Percentiles rank a stretch among this genome's conserved stretches.
Conservation (phyloP, 1,284 basidiomycete species). For the Ganoderma lucidum region DNA sequence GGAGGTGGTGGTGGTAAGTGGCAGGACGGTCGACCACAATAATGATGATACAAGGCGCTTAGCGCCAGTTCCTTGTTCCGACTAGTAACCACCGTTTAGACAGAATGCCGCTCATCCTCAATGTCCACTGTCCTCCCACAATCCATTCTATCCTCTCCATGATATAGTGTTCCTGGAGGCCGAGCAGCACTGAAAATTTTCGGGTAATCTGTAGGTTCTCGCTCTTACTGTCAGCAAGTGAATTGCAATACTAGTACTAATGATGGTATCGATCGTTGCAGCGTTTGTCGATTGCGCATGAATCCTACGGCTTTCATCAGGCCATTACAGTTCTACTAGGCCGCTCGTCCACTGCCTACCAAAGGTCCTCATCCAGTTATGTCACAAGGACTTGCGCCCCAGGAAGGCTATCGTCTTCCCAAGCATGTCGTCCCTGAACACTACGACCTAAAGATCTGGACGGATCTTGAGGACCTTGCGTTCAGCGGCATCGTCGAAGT, state of each 20-base stretch:
- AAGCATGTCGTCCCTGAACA: slow-evolving; percentile 75
- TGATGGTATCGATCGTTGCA: slow-evolving; percentile 5
- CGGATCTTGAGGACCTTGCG: slow-evolving; percentile 76
- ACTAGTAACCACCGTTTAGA: no score
- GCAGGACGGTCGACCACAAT: not conserved
- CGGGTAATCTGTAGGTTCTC: not conserved
- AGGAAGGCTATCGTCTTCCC: slow-evolving; percentile 75
- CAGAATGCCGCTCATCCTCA: no score
- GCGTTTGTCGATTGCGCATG: not conserved
- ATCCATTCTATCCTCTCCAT: no score
- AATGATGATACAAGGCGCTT: no score
- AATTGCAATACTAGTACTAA: not conserved
- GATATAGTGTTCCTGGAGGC: not conserved
- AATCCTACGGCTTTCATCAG: not conserved
- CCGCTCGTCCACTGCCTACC: not conserved
- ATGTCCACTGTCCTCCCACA: no score
- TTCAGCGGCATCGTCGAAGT: slow-evolving; percentile 86
- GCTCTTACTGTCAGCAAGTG: not conserved
- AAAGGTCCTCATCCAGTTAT: not conserved
- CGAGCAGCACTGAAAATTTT: not conserved
- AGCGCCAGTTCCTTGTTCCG: no score
- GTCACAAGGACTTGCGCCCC: not conserved
- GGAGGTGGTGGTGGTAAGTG: not conserved
- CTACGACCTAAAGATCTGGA: slow-evolving; percentile 87
- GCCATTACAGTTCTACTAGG: not conserved